Conservation (phyloP, 805 yeast genomes). For the Yamadazyma insecticola region DNA sequence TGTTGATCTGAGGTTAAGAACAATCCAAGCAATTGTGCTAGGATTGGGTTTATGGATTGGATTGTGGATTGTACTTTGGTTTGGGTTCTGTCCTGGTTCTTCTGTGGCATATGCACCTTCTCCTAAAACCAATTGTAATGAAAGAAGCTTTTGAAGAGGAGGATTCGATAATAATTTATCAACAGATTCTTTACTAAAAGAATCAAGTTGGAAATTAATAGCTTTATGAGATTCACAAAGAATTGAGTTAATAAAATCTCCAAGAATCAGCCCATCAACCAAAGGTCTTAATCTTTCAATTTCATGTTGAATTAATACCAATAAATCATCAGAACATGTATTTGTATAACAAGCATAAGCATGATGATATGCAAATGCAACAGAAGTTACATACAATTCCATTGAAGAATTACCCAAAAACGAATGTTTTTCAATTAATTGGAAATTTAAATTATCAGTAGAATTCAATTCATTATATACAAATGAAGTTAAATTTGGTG, state of each 20-base stretch:
- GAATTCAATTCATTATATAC: slow-evolving; percentile 19
- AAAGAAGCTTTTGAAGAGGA: slow-evolving; percentile 67
- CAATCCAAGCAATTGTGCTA: slow-evolving; percentile 58
- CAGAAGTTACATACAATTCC: slow-evolving; percentile 42
- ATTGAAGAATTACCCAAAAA: slow-evolving; percentile 18
- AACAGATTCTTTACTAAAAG: slow-evolving; percentile 62
- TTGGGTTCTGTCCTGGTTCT: no score
- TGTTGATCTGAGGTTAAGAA: slow-evolving; percentile 64
- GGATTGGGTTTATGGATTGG: no score
- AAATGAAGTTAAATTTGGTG: slow-evolving; percentile 48
- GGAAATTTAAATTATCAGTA: slow-evolving; percentile 12
- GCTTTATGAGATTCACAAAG: slow-evolving; percentile 71
- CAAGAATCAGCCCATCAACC: slow-evolving; percentile 11
- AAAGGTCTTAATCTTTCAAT: no score
- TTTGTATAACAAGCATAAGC: slow-evolving; percentile 68
- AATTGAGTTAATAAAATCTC: slow-evolving; percentile 35
- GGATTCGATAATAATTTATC: slow-evolving; percentile 74
- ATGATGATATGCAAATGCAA: slow-evolving; percentile 61
- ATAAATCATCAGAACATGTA: slow-evolving; percentile 64
- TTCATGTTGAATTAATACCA: slow-evolving; percentile 51
- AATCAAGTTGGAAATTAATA: slow-evolving; percentile 63
- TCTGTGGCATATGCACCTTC: slow-evolving; percentile 18
- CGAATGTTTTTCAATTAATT: slow-evolving; percentile 15
- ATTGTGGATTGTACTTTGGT: slow-evolving; percentile 27
- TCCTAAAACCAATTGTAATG: slow-evolving; percentile 67